Evolutionary conservation across 768 basidiomycete species (phyloP), one percentile per base, ranked within the genome.

Genomic region (Rhizopogon vesiculosus): DNA sequence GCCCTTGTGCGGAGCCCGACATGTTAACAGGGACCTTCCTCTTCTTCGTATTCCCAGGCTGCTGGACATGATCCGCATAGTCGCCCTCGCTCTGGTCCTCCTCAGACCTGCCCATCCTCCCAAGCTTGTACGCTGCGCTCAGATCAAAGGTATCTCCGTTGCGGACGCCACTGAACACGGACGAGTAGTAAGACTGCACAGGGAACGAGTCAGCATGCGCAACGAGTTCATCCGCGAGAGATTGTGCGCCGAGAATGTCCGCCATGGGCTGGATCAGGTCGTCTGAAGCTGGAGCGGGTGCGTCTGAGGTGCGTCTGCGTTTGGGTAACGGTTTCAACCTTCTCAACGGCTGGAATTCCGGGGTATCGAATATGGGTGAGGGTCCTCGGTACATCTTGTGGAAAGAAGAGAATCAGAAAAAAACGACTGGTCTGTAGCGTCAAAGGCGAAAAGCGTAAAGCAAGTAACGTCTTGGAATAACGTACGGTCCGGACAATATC

Each of bases 41-140:
- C 74, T 93, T 93, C 81, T 93, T 93, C 46, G 89, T 87, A 63
- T 93, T 93, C 7, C 86, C 86, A 3, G 85, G 89, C 59, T 90
- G 89, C 58, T 81, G 84, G 31, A 85, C 70, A 62, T 87, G 85
- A 66, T 90, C 87, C 15, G 78, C 64, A 60, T 84, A 85, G 64
- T 87, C 88, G 19, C 77, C 82, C 59, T 82, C 84, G 9, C 72
- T 79, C 31, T 77, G 74, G 59, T 79, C 80, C 45, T 84, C 82
- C 40, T 80, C 81, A 53, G 79, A 78, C 59, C 54, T 70, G 48
- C 61, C 55, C 42, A 61, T 69, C 19, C 33, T 63, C 58, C 58
- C 51, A 60, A 53, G 67, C 45, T 62, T 62, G 58, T 65, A 67
- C 45, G 56, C 66, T 38, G 60, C 56, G 49, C 62, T 63, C 55